A percentile compares a stretch with the other conserved stretches of the same genome.
Evolutionary conservation across 352 stramenopile genomes (phyloP).

Genomic region (Phytophthora pini): DNA sequence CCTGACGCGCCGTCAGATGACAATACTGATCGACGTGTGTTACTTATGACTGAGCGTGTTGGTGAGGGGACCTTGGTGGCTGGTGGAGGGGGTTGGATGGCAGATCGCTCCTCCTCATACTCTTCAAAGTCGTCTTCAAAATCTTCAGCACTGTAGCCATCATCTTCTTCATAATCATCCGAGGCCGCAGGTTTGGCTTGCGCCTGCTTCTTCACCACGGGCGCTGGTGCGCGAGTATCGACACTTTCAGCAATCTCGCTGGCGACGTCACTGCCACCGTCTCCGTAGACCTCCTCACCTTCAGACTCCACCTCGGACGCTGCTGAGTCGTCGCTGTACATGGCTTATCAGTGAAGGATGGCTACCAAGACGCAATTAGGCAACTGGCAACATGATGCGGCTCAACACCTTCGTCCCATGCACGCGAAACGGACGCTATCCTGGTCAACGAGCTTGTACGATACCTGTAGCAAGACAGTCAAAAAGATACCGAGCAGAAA

Average conservation of each 20-base stretch:
- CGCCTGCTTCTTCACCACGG: constrained; percentile 16
- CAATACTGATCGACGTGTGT: constrained; percentile 14
- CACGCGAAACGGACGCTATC: constrained; percentile 5
- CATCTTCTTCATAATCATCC: constrained; percentile 51
- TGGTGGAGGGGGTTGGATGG: background rate
- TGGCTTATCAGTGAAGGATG: constrained; percentile 17
- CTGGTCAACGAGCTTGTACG: background rate
- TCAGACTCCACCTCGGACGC: constrained; percentile 76
- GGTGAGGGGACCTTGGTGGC: constrained; percentile 15
- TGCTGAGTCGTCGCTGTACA: constrained; percentile 79
- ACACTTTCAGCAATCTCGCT: constrained; percentile 65
- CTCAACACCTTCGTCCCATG: constrained; percentile 20
- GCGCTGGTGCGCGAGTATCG: constrained; percentile 4
- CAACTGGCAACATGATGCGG: background rate
- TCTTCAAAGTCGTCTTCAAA: constrained; percentile 67
- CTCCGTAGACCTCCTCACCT: constrained; percentile 33
- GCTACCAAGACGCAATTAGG: constrained; percentile 26
- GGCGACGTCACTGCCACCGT: constrained; percentile 50
- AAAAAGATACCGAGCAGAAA: background rate
- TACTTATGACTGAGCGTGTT: constrained; percentile 20
- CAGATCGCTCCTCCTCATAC: constrained; percentile 12
- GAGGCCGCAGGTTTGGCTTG: constrained; percentile 26
- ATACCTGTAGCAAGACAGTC: background rate
- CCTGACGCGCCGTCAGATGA: constrained; percentile 29
- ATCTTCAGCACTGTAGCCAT: constrained; percentile 78